Conservation (phyloP, 345 rosid genomes). For the Salix caprea region DNA sequence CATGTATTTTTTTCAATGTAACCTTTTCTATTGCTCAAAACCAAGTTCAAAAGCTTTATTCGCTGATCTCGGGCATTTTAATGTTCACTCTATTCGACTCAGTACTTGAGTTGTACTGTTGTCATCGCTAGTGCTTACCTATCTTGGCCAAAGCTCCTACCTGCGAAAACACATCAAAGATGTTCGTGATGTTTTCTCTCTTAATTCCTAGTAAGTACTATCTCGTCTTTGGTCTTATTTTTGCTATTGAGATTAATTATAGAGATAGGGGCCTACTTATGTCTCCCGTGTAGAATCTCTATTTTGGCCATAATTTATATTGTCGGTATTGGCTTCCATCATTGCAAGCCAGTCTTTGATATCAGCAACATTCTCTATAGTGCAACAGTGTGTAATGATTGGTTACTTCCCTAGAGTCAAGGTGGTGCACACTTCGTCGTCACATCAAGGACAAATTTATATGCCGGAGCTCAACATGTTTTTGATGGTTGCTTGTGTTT, state of each 20-base stretch:
- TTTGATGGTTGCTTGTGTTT: no score
- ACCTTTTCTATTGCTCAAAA: neutral
- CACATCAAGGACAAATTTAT: no score
- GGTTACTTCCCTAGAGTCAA: no score
- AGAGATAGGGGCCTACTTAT: neutral
- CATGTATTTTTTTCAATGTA: no score
- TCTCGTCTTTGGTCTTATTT: neutral
- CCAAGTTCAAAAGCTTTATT: slow-evolving; percentile 49
- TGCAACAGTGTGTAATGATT: neutral
- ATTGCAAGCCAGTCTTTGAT: slow-evolving; percentile 3
- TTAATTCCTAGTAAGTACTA: slow-evolving; percentile 23
- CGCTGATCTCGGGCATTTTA: slow-evolving; percentile 57
- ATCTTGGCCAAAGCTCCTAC: slow-evolving; percentile 35
- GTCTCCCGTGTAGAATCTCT: neutral
- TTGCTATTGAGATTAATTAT: neutral
- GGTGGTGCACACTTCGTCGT: no score
- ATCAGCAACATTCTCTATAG: neutral
- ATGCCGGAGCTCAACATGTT: no score
- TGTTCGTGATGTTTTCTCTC: slow-evolving; percentile 17
- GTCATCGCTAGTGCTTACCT: slow-evolving; percentile 44
- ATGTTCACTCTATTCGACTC: slow-evolving; percentile 38
- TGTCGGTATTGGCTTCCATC: neutral
- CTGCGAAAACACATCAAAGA: slow-evolving; percentile 18
- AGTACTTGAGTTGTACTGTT: slow-evolving; percentile 36
- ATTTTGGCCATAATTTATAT: slow-evolving; percentile 2